phyloP scores from a whole-genome alignment of 768 basidiomycete genomes.

The Podaxis sp. region DNA sequence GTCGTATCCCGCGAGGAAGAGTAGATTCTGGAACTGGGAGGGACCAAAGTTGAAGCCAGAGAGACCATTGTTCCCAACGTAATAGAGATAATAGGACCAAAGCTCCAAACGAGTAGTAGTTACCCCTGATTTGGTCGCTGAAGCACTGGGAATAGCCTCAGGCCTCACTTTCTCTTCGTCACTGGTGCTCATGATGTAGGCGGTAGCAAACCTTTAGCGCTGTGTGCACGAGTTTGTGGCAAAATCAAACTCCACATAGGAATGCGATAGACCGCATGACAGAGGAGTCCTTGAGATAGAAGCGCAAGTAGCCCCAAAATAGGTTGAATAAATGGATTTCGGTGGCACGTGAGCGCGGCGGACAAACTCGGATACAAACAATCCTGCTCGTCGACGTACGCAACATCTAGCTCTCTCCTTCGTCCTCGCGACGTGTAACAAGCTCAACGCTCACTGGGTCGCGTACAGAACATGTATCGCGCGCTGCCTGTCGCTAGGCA shows the following conservation, averaged over 20 bases:
- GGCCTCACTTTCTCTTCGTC: not conserved
- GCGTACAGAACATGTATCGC: conserved; percentile 48
- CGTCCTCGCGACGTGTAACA: not conserved
- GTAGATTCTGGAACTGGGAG: conserved; percentile 72
- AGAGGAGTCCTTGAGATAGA: not conserved
- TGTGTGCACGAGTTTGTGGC: not conserved
- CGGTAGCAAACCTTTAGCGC: not conserved
- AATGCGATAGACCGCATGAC: not conserved
- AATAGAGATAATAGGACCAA: conserved; percentile 63
- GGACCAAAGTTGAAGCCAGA: conserved; percentile 74
- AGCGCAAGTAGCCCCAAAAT: not conserved
- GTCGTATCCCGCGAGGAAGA: conserved; percentile 74
- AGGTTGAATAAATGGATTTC: conserved; percentile 14
- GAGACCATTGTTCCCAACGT: conserved; percentile 66
- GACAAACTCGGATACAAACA: conserved; percentile 39
- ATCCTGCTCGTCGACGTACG: conserved; percentile 21
- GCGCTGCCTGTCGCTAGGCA: conserved; percentile 57
- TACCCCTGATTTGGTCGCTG: not conserved
- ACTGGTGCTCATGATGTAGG: not conserved
- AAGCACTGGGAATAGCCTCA: not conserved
- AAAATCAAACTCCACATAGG: not conserved
- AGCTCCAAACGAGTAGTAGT: conserved; percentile 50
- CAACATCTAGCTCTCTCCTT: conserved; percentile 10
- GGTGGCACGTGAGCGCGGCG: conserved; percentile 25
- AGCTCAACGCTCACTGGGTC: conserved; percentile 19